Evolutionary conservation across 371 early-diverging fungal genomes (phyloP), one percentile per base, ranked within the genome.

Genomic region (Apophysomyces ossiformis): DNA sequence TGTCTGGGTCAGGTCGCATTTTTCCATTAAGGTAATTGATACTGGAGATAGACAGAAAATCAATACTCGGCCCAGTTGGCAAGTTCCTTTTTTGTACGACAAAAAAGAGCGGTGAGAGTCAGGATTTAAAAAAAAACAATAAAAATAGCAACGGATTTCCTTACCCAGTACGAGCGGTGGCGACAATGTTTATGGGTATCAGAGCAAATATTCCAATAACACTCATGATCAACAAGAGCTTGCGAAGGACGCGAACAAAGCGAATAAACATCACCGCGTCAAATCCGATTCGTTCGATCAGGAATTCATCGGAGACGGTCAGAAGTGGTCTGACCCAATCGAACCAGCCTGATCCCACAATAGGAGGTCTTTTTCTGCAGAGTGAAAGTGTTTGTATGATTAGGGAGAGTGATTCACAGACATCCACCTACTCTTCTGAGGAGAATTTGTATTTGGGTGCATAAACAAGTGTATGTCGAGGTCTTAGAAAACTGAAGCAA

Each of bases 201-300:
- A 87, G 76, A 21, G 68, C 77, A 60, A 81, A 79, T 57, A 85
- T 71, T 13, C 89, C 91, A 43, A 91, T 62, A 50, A 88, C 46
- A 18, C 81, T 76, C 69, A 88, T 79, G 56, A 79, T 70, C 18
- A 81, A 64, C 61, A 92, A 81, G 18, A 88, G 70, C 8, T 74
- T 67, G 36, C 83, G 81, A 50, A 83, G 73, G 56, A 89, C 72
- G 18, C 86, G 83, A 16, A 92, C 44, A 63, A 91, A 91, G 12
- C 90, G 81, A 47, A 94, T 71, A 69, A 92, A 90, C 58, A 93
- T 73, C 35, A 91, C 90, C 11, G 92, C 89, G 68, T 94, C 94
- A 21, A 89, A 72, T 32, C 91, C 93, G 13, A 93, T 84, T 36
- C 85, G 85, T 15, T 81, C 78, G 32, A 91, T 75, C 15, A 89